Evolutionary conservation across 352 stramenopile genomes (phyloP), one percentile per base, ranked within the genome.

Genomic region (Pythium vanterpoolii): DNA sequence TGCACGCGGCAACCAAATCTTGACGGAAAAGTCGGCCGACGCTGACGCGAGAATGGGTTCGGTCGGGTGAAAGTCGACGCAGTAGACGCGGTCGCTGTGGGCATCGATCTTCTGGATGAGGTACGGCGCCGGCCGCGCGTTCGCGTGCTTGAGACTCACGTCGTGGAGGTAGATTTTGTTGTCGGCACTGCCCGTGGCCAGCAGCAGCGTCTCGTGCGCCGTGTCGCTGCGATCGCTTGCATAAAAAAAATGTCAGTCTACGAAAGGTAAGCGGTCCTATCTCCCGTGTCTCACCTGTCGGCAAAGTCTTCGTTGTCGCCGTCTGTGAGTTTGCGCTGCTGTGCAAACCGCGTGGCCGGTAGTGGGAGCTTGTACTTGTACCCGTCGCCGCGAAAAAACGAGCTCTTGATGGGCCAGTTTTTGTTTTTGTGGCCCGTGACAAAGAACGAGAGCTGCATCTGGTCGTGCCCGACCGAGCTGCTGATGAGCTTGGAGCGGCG

Each of bases 381-480:
- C 19, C 85, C 85, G 56, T 93, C 86, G 9, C 86, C 86, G 36
- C 83, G 79, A 68, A 95, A 96, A 61, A 96, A 96, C 3, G 82
- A 83, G 62, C 85, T 95, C 62, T 93, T 93, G 59, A 96, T 95
- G 8, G 87, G 87, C 87, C 87, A 96, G 62, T 95, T 95, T 69
- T 94, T 96, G 74, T 93, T 96, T 63, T 92, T 93, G 68, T 96
- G 85, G 46, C 87, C 62, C 31, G 79, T 84, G 19, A 95, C 81
- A 50, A 79, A 85, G 62, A 82, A 90, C 19, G 84, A 76, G 23
- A 95, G 64, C 49, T 93, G 83, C 64, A 95, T 78, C 54, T 87
- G 83, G 56, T 95, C 85, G 39, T 82, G 75, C 21, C 83, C 78
- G 42, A 77, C 65, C 3, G 66, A 79, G 50, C 80, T 82, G 68